Base-by-base conservation (phyloP, 164 flowering plant species). In the Litsea cubeba region DNA sequence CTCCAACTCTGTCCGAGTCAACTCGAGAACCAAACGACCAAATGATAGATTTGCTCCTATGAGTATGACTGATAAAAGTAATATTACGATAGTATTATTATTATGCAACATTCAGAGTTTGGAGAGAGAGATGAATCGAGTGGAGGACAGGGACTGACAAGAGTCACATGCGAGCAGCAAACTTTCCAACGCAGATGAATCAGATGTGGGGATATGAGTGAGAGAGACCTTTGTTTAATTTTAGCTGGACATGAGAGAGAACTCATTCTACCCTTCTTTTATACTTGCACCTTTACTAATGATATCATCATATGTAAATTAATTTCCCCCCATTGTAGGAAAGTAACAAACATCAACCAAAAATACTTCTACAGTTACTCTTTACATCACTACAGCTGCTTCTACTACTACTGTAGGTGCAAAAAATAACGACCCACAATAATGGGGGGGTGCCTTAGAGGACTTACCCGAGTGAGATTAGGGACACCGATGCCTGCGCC, bases 121-220 rank as follows among this genome's bases (percentile, higher is more conserved):
- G 8, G 14, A 28, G 50, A 17, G 46, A 66, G 69, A 28, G 69
- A 28, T 12, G 17, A 18, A 54, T 54, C 60, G n/a, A 54, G 60
- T 54, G 57, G 26, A 40, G 54, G 57, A 69, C 57, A 69, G 54
- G 22, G 26, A 12, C 71, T 69, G 71, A 69, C 71, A 66, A 25
- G 40, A 32, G 54, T 69, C 71, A 69, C 71, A 69, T 69, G 71
- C 54, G 11, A n/a, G 57, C 70, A 28, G 70, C 15, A 69, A 69
- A 69, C 71, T 69, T 69, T 69, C 51, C 71, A 49, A 69, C 22
- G 28, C 28, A 40, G 15, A 40, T 69, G 57, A 69, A 69, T 49
- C 35, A 49, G 71, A 40, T 2, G 23, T 46, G 54, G 57, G 71
- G 62, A 64, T 12, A 26, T 5, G 68, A 64, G 70, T 5, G 50